phyloP scores from a whole-genome alignment of 75 land plant genomes.

The Cupressus sempervirens region DNA sequence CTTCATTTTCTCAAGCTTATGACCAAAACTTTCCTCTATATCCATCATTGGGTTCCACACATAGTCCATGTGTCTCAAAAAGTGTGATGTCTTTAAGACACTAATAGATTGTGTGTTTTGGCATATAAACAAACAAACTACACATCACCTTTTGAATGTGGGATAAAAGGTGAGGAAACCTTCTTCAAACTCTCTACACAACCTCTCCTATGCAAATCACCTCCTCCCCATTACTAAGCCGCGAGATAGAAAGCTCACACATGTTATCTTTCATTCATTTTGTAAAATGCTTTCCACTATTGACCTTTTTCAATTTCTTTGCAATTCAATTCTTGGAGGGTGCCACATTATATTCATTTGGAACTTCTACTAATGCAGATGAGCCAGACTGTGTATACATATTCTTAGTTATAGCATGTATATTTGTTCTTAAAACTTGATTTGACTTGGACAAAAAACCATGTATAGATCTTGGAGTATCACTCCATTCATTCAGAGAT shows the following conservation, averaged over 20 bases:
- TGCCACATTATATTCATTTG: neutral
- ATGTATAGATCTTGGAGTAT: constrained; percentile 27
- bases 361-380: neutral
- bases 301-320: constrained; percentile 9
- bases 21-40: no score
- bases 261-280: neutral
- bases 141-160: no score
- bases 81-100: no score
- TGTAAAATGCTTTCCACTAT: constrained; percentile 9
- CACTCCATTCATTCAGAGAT: constrained; percentile 19
- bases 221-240: no score
- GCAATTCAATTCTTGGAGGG: neutral
- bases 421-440: constrained; percentile 16
- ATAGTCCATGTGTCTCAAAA: no score
- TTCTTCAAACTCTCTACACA: no score
- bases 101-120: no score
- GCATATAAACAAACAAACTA: no score
- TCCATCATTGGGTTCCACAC: no score
- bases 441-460: constrained; percentile 17
- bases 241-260: constrained; percentile 12
- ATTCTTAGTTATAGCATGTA: constrained; percentile 2
- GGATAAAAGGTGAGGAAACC: no score
- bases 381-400: neutral
- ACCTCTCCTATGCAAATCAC: no score
- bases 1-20: no score